Evolutionary conservation across 2,329 filamentous ascomycete genomes (phyloP).

Genomic region (Xylaria sp.): DNA sequence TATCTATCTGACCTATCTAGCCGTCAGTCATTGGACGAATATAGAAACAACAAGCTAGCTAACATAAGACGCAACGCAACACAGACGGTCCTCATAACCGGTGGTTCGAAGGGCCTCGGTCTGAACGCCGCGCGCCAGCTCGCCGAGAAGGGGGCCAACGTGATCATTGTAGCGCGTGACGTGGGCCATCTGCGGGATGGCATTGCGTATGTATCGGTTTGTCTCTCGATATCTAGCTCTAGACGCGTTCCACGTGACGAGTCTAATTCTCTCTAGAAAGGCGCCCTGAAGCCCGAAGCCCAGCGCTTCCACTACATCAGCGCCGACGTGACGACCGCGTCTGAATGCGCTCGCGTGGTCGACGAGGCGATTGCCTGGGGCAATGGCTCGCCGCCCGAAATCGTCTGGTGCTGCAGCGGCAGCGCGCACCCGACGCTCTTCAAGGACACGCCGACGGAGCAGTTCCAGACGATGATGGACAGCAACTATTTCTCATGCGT

Average conservation of each 20-base stretch:
- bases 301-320: conserved; percentile 74
- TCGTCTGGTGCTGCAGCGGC: conserved; percentile 75
- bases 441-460: conserved; percentile 49
- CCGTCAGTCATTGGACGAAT: neutral
- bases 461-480: conserved; percentile 53
- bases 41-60: neutral
- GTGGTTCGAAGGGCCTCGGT: conserved; percentile 77
- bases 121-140: conserved; percentile 69
- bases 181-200: conserved; percentile 68
- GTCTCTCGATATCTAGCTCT: neutral
- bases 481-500: conserved; percentile 55
- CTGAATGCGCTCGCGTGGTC: conserved; percentile 67
- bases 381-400: conserved; percentile 62
- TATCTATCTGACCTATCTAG: neutral
- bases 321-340: conserved; percentile 69
- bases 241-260: neutral
- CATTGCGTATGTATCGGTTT: conserved; percentile 64
- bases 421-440: conserved; percentile 65
- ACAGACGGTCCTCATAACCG: conserved; percentile 73
- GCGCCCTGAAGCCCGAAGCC: conserved; percentile 60
- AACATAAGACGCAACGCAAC: conserved; percentile 47
- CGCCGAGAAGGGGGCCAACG: conserved; percentile 72
- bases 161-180: conserved; percentile 75
- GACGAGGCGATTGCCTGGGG: conserved; percentile 71
- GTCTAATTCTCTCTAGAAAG: conserved; percentile 50